phyloP scores from a whole-genome alignment of 2,329 filamentous ascomycete species.

The Trichoderma sp. region DNA sequence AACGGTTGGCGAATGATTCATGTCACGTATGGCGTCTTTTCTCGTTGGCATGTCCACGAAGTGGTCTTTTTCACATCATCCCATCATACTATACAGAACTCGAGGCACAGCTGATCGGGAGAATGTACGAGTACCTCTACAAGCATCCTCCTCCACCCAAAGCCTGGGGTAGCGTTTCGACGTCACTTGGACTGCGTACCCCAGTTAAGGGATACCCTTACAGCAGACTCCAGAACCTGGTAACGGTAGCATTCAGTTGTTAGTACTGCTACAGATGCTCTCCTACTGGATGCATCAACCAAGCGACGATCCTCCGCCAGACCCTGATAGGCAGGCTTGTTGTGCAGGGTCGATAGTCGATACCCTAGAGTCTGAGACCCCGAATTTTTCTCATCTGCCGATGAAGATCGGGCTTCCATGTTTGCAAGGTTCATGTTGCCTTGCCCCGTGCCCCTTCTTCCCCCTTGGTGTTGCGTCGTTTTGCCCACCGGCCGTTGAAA shows the following conservation, averaged over 20 bases:
- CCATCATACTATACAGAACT: not conserved
- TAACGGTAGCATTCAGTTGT: not conserved
- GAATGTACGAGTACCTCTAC: not conserved
- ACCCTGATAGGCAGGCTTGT: constrained; percentile 11
- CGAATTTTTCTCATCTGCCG: constrained; percentile 14
- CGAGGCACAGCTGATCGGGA: not conserved
- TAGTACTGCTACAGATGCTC: not conserved
- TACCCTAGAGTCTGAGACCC: constrained; percentile 9
- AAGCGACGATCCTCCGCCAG: constrained; percentile 2
- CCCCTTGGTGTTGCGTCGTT: not conserved
- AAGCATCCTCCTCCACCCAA: not conserved
- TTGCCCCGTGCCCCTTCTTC: not conserved
- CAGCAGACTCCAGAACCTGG: not conserved
- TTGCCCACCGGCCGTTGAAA: not conserved
- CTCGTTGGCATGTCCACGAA: not conserved
- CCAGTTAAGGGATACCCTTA: not conserved
- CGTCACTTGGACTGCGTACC: not conserved
- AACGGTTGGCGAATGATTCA: not conserved
- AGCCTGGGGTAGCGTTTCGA: constrained; percentile 5
- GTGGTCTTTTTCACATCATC: constrained; percentile 6
- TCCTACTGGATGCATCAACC: not conserved
- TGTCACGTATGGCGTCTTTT: not conserved
- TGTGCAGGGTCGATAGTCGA: not conserved
- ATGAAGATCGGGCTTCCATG: constrained; percentile 4
- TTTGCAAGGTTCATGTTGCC: not conserved